A percentile compares a stretch with the other conserved stretches of the same genome.
These are phyloP conservation scores for Ocimum tenuiflorum DNA, from an alignment of 257 asterid species.

Conservation along the genomic window DNA sequence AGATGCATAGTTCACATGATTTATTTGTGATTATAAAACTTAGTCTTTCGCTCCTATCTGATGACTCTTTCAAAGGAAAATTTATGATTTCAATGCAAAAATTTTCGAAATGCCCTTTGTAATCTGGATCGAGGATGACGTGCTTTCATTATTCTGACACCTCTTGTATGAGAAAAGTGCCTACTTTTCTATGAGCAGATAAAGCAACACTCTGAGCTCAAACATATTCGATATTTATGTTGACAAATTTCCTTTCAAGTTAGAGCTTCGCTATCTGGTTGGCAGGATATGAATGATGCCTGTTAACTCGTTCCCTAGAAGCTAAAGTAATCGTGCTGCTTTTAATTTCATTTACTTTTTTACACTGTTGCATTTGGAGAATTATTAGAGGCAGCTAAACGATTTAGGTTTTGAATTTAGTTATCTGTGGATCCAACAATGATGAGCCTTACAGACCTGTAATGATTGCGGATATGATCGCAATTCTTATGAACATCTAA, in stretches of 20 bases:
- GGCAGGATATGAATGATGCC: conserved; percentile 30
- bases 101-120: no score
- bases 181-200: conserved; percentile 64
- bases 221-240: no score
- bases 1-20: conserved; percentile 54
- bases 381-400: conserved; percentile 30
- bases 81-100: no score
- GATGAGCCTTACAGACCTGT: conserved; percentile 60
- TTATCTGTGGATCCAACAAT: conserved; percentile 26
- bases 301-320: conserved; percentile 75
- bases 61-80: no score
- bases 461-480: conserved; percentile 68
- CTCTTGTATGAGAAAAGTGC: conserved; percentile 82
- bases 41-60: conserved; percentile 63
- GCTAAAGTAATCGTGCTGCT: conserved; percentile 46
- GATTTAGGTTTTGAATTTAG: no score
- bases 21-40: conserved; percentile 29
- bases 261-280: conserved; percentile 69
- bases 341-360: not conserved
- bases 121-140: conserved; percentile 34
- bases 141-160: conserved; percentile 65
- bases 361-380: conserved; percentile 20
- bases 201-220: conserved; percentile 70
- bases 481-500: conserved; percentile 65
- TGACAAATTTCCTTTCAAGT: no score